These are phyloP conservation scores for Tremellales sp. DNA, from an alignment of 1,284 basidiomycete genomes.

Conservation along the genomic window DNA sequence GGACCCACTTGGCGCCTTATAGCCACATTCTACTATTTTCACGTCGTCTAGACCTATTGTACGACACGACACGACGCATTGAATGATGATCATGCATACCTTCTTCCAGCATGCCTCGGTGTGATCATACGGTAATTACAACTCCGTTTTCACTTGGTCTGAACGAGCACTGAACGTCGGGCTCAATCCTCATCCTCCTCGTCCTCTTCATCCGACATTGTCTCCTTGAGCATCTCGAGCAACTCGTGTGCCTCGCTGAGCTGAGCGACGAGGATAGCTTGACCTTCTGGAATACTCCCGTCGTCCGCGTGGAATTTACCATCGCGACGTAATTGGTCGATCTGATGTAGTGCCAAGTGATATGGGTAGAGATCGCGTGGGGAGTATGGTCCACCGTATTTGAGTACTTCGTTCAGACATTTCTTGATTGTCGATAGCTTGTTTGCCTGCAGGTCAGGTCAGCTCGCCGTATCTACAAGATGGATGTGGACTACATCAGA, in stretches of 20 bases:
- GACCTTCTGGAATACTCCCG: conserved; percentile 79
- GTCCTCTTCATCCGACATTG: conserved; percentile 44
- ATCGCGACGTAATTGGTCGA: conserved; percentile 86
- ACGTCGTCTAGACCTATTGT: too few relatives aligned
- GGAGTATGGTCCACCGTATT: conserved; percentile 92
- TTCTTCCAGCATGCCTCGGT: too few relatives aligned
- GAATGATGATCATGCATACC: too few relatives aligned
- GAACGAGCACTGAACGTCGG: too few relatives aligned
- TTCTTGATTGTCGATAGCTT: conserved; percentile 92
- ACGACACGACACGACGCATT: too few relatives aligned
- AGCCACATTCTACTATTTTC: too few relatives aligned
- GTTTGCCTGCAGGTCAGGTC: conserved; percentile 62
- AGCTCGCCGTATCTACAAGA: neutral
- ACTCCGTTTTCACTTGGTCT: too few relatives aligned
- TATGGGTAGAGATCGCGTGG: conserved; percentile 97
- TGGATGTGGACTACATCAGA: conserved; percentile 10
- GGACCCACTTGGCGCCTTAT: conserved; percentile 44
- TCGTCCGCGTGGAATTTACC: conserved; percentile 80
- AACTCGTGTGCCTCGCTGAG: conserved; percentile 94
- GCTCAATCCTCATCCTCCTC: conserved; percentile 25
- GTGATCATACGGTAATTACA: too few relatives aligned
- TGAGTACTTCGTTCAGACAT: conserved; percentile 93
- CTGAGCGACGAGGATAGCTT: conserved; percentile 94
- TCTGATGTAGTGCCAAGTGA: conserved; percentile 91
- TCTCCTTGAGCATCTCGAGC: conserved; percentile 66